Conservation (phyloP, 441 rosid genomes). For the Biscutella laevigata region DNA sequence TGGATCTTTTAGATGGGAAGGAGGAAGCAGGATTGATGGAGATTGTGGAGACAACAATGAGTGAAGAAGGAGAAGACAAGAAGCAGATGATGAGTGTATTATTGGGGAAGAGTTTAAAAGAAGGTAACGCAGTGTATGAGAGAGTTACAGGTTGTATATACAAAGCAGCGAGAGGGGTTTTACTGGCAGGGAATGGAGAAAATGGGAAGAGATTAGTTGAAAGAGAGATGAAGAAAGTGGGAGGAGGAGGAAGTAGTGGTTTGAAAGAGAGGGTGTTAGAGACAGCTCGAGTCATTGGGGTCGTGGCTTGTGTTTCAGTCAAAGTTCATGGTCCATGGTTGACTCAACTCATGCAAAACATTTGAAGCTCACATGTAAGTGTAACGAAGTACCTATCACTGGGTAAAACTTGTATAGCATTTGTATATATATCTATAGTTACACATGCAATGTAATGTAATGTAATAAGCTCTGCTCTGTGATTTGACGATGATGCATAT, state of each 20-base stretch:
- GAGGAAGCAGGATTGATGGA: conserved; percentile 54
- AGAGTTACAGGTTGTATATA: conserved; percentile 67
- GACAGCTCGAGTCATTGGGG: conserved; percentile 51
- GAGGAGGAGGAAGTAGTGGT: conserved; percentile 44
- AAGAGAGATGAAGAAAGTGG: conserved; percentile 39
- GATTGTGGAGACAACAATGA: conserved; percentile 45
- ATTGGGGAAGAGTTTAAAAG: conserved; percentile 69
- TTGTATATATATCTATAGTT: conserved; percentile 3
- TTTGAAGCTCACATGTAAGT: too few relatives aligned
- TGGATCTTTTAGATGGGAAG: conserved; percentile 39
- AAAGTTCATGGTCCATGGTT: conserved; percentile 74
- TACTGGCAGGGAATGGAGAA: conserved; percentile 56
- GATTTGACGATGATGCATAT: conserved; percentile 28
- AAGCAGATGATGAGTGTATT: conserved; percentile 58
- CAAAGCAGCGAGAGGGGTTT: conserved; percentile 56
- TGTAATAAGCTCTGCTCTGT: too few relatives aligned
- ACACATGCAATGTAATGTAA: conserved; percentile 21
- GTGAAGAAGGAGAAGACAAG: conserved; percentile 32
- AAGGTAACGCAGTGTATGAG: conserved; percentile 70
- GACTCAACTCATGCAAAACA: conserved; percentile 24
- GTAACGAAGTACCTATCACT: conserved; percentile 15
- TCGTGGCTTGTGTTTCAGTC: conserved; percentile 56
- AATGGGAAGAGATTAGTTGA: conserved; percentile 50
- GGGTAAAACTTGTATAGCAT: conserved; percentile 20
- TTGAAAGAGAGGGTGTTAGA: conserved; percentile 52